Evolutionary conservation across 257 asterid species (phyloP).

Genomic region (Penstemon eatonii): DNA sequence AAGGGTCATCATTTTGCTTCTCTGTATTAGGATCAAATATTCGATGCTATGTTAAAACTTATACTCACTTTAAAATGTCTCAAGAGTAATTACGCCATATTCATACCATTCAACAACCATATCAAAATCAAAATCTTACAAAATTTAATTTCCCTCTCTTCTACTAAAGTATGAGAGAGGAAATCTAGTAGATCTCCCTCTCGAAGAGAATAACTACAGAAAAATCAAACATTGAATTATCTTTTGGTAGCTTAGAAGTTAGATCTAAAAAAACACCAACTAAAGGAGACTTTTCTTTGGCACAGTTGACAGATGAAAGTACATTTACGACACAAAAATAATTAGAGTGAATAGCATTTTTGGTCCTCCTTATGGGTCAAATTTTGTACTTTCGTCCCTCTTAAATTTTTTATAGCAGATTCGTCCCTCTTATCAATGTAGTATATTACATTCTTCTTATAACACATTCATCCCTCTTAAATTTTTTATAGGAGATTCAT

Average conservation of each 20-base stretch:
- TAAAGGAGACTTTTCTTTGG: slow-evolving; percentile 21
- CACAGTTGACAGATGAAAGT: slow-evolving; percentile 41
- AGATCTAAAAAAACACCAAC: slow-evolving; percentile 31
- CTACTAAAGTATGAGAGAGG: not conserved
- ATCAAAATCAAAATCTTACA: not conserved
- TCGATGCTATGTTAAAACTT: not conserved
- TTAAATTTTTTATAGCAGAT: no score
- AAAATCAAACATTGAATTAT: slow-evolving; percentile 5
- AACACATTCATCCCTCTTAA: no score
- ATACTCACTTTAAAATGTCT: not conserved
- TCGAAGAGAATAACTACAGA: not conserved
- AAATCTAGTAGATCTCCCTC: not conserved
- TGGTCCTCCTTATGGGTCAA: no score
- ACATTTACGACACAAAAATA: slow-evolving; percentile 22
- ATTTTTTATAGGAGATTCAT: no score
- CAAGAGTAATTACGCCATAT: not conserved
- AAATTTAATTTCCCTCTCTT: not conserved
- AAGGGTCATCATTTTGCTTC: not conserved
- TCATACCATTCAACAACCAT: not conserved
- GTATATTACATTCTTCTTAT: no score
- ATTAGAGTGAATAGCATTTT: not conserved
- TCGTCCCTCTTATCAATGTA: no score
- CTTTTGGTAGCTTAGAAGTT: slow-evolving; percentile 28
- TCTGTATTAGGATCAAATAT: not conserved
- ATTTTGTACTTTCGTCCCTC: no score